Conservation (phyloP, 441 rosid species). For the Hypseocharis bilobata region DNA sequence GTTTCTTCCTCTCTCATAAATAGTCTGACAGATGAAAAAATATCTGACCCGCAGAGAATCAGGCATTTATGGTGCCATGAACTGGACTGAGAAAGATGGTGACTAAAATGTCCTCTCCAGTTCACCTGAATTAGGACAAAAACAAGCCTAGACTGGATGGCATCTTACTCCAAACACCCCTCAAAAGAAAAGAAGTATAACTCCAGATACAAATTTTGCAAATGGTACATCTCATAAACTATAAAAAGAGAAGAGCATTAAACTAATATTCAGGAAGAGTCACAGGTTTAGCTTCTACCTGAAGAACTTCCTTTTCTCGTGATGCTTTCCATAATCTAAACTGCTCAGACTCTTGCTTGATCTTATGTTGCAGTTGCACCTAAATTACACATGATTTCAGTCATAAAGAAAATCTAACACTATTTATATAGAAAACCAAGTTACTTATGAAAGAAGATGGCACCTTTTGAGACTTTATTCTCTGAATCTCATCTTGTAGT, state of each 20-base stretch:
- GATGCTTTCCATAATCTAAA: slow-evolving; percentile 83
- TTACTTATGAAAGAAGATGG: slow-evolving; percentile 3
- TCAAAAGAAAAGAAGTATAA: neutral
- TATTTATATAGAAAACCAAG: slow-evolving; percentile 2
- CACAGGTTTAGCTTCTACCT: slow-evolving; percentile 36
- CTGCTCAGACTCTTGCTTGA: slow-evolving; percentile 95
- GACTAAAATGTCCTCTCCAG: no score
- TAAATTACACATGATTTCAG: slow-evolving; percentile 24
- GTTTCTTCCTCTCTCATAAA: no score
- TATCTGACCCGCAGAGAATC: no score
- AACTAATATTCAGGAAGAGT: neutral
- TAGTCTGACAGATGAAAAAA: no score
- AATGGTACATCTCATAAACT: neutral
- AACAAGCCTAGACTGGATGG: no score
- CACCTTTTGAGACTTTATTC: slow-evolving; percentile 86
- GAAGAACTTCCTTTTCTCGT: slow-evolving; percentile 94
- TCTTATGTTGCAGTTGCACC: slow-evolving; percentile 93
- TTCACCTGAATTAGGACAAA: no score
- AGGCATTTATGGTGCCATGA: no score
- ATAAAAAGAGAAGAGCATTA: neutral
- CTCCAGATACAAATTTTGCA: neutral
- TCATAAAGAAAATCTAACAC: slow-evolving; percentile 3
- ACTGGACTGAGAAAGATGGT: no score
- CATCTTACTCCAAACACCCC: neutral
- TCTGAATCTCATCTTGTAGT: slow-evolving; percentile 83